A percentile compares a stretch with the other conserved stretches of the same genome.
phyloP scores from a whole-genome alignment of 352 stramenopile species.

The Pythium biforme region DNA sequence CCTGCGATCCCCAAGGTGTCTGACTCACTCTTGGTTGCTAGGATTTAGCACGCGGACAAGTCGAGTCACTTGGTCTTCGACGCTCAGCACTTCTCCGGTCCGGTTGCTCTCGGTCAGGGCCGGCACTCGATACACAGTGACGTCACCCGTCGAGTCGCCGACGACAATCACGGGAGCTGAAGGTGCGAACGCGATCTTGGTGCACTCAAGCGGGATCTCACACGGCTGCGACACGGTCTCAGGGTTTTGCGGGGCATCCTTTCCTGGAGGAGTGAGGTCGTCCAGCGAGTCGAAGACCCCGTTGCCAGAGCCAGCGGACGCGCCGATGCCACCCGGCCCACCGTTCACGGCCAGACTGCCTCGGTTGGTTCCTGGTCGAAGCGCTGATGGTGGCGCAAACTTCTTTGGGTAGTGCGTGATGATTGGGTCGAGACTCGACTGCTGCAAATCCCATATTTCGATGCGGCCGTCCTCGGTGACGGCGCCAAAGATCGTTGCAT shows the following conservation, averaged over 20 bases:
- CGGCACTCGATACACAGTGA: constrained; percentile 72
- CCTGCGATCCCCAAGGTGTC: no score
- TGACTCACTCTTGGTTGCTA: constrained; percentile 47
- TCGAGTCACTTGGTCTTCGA: constrained; percentile 55
- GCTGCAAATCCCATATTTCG: constrained; percentile 89
- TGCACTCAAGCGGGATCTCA: constrained; percentile 62
- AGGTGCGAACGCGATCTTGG: constrained; percentile 65
- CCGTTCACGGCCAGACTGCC: constrained; percentile 9
- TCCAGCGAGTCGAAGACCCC: constrained; percentile 11
- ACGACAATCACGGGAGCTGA: constrained; percentile 73
- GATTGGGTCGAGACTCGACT: constrained; percentile 83
- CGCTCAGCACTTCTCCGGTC: constrained; percentile 19
- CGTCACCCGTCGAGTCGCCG: constrained; percentile 70
- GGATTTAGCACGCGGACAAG: constrained; percentile 51
- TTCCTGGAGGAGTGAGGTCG: constrained; percentile 2
- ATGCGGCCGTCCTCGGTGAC: constrained; percentile 90
- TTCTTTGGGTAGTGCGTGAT: constrained; percentile 76
- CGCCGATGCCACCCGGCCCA: neutral
- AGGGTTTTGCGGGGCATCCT: neutral
- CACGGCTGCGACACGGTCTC: neutral
- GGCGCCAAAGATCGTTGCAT: constrained; percentile 81
- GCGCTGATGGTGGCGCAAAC: constrained; percentile 22
- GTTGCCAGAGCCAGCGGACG: neutral
- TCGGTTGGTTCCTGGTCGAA: constrained; percentile 14
- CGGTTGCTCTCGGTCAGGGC: constrained; percentile 29